Evolutionary conservation across 2,329 filamentous ascomycete species (phyloP).

Genomic region (Bipolaris bicolor): DNA sequence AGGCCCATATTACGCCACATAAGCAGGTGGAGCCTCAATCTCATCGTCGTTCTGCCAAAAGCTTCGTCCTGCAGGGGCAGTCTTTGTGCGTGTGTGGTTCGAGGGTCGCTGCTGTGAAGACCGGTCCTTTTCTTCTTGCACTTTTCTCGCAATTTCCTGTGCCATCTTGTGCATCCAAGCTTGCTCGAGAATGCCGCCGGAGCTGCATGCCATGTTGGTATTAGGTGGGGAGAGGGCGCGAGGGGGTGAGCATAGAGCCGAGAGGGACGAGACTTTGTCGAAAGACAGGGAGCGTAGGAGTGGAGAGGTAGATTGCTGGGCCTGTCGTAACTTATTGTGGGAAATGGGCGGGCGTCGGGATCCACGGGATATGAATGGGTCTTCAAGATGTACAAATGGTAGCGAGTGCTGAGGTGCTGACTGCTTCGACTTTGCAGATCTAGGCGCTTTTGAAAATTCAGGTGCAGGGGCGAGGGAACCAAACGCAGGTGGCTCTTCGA

Average conservation of each 20-base stretch:
- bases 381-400: conserved; percentile 13
- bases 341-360: conserved; percentile 38
- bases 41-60: conserved; percentile 37
- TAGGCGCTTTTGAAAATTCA: conserved; percentile 33
- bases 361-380: conserved; percentile 19
- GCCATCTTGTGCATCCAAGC: conserved; percentile 95
- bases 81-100: conserved; percentile 13
- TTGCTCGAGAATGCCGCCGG: conserved; percentile 70
- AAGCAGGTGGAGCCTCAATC: conserved; percentile 43
- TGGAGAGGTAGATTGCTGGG: conserved; percentile 44
- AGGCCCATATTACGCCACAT: conserved; percentile 32
- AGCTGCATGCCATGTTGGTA: conserved; percentile 30
- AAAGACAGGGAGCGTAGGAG: conserved; percentile 46
- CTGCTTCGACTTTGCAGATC: conserved; percentile 30
- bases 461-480: conserved; percentile 37
- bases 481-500: conserved; percentile 22
- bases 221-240: conserved; percentile 32
- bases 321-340: conserved; percentile 37
- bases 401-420: conserved; percentile 6
- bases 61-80: conserved; percentile 16
- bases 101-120: conserved; percentile 12
- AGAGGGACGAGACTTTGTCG: conserved; percentile 37
- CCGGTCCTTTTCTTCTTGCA: conserved; percentile 80
- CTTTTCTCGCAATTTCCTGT: conserved; percentile 83
- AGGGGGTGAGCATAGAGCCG: conserved; percentile 34